phyloP scores from a whole-genome alignment of 345 rosid genomes.

The Camelina sativa region DNA sequence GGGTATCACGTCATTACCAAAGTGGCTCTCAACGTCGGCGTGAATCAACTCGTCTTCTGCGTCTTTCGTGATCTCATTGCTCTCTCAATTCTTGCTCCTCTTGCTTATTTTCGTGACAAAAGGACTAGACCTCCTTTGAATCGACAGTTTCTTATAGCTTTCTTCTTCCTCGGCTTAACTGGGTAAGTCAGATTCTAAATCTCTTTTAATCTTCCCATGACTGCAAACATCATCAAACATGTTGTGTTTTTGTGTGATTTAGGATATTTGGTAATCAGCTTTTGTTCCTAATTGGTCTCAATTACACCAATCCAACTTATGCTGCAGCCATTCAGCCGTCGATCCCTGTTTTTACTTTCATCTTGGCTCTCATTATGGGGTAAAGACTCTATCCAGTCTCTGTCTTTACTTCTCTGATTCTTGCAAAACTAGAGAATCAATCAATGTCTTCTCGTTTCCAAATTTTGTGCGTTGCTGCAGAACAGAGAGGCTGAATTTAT shows the following conservation, averaged over 20 bases:
- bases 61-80: conserved; percentile 94
- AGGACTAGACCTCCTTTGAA: conserved; percentile 80
- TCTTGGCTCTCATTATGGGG: conserved; percentile 92
- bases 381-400: conserved; percentile 28
- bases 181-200: conserved; percentile 52
- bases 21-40: conserved; percentile 91
- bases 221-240: background rate
- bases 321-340: conserved; percentile 99
- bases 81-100: conserved; percentile 85
- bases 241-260: conserved; percentile 10
- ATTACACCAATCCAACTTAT: conserved; percentile 93
- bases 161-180: conserved; percentile 89
- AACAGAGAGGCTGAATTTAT: conserved; percentile 82
- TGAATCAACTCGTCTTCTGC: conserved; percentile 94
- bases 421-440: conserved; percentile 5
- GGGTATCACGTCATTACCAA: conserved; percentile 97
- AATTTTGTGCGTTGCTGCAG: conserved; percentile 54
- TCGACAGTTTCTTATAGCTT: conserved; percentile 60
- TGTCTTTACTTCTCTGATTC: background rate
- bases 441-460: background rate
- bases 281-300: conserved; percentile 88
- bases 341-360: conserved; percentile 94
- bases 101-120: conserved; percentile 85
- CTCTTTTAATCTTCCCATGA: background rate
- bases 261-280: conserved; percentile 99